Evolutionary conservation across 495 filamentous ascomycete genomes (phyloP), one percentile per base, ranked within the genome.

Genomic region (Geoglossum glabrum): DNA sequence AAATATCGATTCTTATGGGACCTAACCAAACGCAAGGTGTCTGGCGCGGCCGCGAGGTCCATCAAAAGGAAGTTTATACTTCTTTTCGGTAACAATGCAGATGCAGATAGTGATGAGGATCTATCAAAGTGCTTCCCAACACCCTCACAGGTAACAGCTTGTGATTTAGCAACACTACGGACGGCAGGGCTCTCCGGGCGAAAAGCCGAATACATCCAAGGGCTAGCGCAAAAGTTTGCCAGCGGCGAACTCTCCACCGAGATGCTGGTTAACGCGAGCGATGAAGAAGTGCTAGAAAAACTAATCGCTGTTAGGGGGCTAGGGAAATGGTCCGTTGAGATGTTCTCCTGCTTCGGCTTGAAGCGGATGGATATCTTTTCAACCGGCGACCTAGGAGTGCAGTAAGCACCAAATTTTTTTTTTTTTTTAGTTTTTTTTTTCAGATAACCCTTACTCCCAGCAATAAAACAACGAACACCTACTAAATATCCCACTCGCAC

Each of bases 321-420:
- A 54, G 92, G 92, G 1, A 74, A 71, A 60, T 97, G 93, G 92
- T 87, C 82, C 56, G 92, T 90, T 23, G 90, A 95, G 74, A 97
- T 96, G 90, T 98, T 98, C 71, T 84, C 88, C 60, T 85, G 84
- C 65, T 97, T 97, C 69, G 83, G 77, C 11, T 70, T 97, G 47
- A 95, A 95, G 76, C 75, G 93, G 26, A 82, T 85, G 75, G 90
- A 97, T 73, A 83, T 98, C 27, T 95, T 98, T 64, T 87, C 84
- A 6, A 82, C 84, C 17, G 93, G 92, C 0, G 92, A 98, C 73
- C 68, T 98, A 65, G 92, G 92, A 17, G 87, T 98, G 55, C 90
- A 96, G 80, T 82, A 68, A 70, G 79, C 73, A 55, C n/a, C n/a
- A n/a, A n/a, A n/a, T n/a, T n/a, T n/a, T n/a, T n/a, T n/a, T n/a